Evolutionary conservation across 2,329 filamentous ascomycete species (phyloP).

Genomic region (Lasiodiplodia hormozganensis): DNA sequence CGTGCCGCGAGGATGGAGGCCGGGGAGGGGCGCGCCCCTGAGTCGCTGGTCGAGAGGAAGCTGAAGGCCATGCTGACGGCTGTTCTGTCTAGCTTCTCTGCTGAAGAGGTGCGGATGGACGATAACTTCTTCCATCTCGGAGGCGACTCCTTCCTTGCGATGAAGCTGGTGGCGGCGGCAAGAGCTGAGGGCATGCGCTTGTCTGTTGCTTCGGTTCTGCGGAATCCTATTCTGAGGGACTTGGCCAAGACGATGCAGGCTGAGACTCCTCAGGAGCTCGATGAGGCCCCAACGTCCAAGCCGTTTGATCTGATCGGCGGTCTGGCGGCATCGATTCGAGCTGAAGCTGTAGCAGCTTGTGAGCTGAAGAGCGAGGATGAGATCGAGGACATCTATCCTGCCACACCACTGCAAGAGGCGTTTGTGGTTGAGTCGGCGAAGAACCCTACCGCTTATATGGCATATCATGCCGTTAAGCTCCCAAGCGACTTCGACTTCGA

Average conservation of each 20-base stretch:
- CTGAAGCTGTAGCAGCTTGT: constrained; percentile 41
- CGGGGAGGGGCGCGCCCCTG: not conserved
- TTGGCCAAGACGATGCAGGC: constrained; percentile 48
- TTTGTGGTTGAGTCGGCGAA: constrained; percentile 57
- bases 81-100: not conserved
- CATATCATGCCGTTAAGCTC: constrained; percentile 53
- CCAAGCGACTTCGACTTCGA: constrained; percentile 46
- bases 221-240: constrained; percentile 51
- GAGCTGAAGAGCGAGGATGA: constrained; percentile 44
- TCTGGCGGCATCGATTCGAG: constrained; percentile 43
- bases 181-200: constrained; percentile 57
- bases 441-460: constrained; percentile 56
- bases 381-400: constrained; percentile 51
- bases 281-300: constrained; percentile 37
- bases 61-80: constrained; percentile 12
- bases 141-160: constrained; percentile 67
- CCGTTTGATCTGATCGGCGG: constrained; percentile 34
- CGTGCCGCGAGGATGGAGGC: not conserved
- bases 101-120: constrained; percentile 56
- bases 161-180: constrained; percentile 65
- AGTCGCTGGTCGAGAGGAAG: not conserved
- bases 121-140: constrained; percentile 68
- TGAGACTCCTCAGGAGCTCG: too few species aligned
- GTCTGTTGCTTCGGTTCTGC: constrained; percentile 64
- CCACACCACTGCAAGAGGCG: constrained; percentile 53